A percentile compares a stretch with the other conserved stretches of the same genome.
These are phyloP conservation scores for Kondoa malvinella DNA, from an alignment of 768 basidiomycete genomes.

Conservation along the genomic window DNA sequence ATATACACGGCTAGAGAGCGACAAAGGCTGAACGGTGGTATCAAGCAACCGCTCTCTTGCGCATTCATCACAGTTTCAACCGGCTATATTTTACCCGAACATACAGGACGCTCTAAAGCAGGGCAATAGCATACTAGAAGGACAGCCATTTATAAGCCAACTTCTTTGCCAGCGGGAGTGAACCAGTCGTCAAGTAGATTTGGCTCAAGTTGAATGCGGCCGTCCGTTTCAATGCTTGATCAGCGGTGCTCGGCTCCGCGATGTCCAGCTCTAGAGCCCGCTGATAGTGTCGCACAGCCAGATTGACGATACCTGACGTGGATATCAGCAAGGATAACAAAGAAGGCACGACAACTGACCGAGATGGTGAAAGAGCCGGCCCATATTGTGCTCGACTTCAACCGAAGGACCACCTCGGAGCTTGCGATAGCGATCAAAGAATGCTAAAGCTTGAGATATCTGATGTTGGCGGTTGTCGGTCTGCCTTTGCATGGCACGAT, in stretches of 20 bases:
- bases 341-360: slow-evolving; percentile 37
- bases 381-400: slow-evolving; percentile 89
- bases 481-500: slow-evolving; percentile 81
- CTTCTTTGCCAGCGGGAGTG: slow-evolving; percentile 9
- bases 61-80: too few species aligned
- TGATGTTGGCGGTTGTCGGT: slow-evolving; percentile 85
- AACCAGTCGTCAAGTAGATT: slow-evolving; percentile 9
- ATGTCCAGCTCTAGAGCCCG: slow-evolving; percentile 43
- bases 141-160: slow-evolving; percentile 19
- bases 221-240: neutral
- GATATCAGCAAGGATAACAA: slow-evolving; percentile 2
- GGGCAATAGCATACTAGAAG: neutral
- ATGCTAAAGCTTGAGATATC: slow-evolving; percentile 59
- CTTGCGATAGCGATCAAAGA: slow-evolving; percentile 62
- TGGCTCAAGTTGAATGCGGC: slow-evolving; percentile 21
- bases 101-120: too few species aligned
- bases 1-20: neutral
- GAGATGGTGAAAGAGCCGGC: slow-evolving; percentile 77
- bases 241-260: neutral
- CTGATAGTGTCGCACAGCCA: slow-evolving; percentile 73
- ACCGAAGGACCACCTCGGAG: slow-evolving; percentile 39
- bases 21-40: too few species aligned
- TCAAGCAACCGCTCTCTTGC: too few species aligned
- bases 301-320: slow-evolving; percentile 51
- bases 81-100: too few species aligned